Evolutionary conservation across 2,329 filamentous ascomycete genomes (phyloP), one percentile per base, ranked within the genome.

Genomic region (Neoarthrinium moseri): DNA sequence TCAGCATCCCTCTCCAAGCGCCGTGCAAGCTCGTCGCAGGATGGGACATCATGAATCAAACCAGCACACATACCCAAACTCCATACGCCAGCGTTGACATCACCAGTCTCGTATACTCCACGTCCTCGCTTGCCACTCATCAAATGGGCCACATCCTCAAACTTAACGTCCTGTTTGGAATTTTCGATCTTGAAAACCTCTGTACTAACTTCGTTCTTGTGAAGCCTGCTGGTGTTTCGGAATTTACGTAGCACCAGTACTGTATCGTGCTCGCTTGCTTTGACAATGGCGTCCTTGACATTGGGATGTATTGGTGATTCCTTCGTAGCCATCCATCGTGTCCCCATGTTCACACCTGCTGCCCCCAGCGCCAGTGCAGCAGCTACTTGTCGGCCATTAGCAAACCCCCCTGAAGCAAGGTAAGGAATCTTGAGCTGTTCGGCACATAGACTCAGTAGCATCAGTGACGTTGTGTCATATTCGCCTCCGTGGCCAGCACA

Each of bases 261-360:
- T 0, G 91, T 96, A 65, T 96, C 89, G 21, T 86, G 89, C 75
- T 96, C 91, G 53, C 89, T 77, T 1, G 90, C 87, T 41, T 81
- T 77, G 33, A 96, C 90, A 58, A 96, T 96, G 54, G 86, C 78
- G 65, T 92, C 77, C 77, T 96, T 96, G 72, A 96, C 88, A 53
- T 94, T 94, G 26, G 80, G 62, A 69, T 96, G 91, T 49, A 96
- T 86, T 1, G 91, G 91, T 13, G 89, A 83, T 69, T 96, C 91
- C 36, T 90, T 75, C 0, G 91, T 96, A 72, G 86, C 90, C 87
- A 96, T 92, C 73, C 96, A 96, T 24, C 91, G 77, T 11, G 91
- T 96, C 47, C 91, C 91, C 91, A 96, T 96, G 71, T 96, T 96
- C 70, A 96, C 84, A 50, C 91, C 91, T 64, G 87, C 87, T 0